These are phyloP conservation scores for Russula sp. DNA, from an alignment of 768 basidiomycete species.

Conservation along the genomic window DNA sequence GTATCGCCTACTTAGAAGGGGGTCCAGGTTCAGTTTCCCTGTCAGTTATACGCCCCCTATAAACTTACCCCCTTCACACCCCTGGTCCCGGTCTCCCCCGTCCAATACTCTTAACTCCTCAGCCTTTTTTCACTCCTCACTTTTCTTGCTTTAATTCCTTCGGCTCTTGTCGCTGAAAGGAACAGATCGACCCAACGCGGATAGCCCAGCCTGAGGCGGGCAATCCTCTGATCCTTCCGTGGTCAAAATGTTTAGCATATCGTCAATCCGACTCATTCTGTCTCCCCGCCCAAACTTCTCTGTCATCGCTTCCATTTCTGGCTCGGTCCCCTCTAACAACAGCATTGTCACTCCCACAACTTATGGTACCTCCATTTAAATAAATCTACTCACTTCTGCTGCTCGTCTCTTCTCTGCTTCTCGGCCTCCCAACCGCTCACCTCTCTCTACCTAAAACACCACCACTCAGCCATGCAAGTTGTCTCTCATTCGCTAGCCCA, in stretches of 20 bases:
- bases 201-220: conserved; percentile 40
- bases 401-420: not conserved
- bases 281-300: conserved; percentile 25
- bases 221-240: conserved; percentile 25
- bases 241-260: conserved; percentile 38
- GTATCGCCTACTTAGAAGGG: conserved; percentile 22
- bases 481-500: conserved; percentile 55
- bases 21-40: conserved; percentile 22
- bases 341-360: not conserved
- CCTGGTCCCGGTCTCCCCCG: not conserved
- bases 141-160: conserved; percentile 14
- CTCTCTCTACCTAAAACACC: conserved; percentile 17
- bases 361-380: conserved; percentile 20
- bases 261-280: conserved; percentile 27
- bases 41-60: conserved; percentile 18
- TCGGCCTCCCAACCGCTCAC: conserved; percentile 8
- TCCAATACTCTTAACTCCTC: conserved; percentile 3
- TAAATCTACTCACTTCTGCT: conserved; percentile 2
- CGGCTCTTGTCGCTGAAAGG: conserved; percentile 23
- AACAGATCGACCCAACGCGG: conserved; percentile 32
- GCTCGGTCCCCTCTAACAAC: conserved; percentile 18
- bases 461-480: conserved; percentile 30
- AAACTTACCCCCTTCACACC: conserved; percentile 5
- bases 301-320: conserved; percentile 21
- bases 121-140: not conserved